Percentiles rank a stretch among this genome's conserved stretches.
phyloP scores from a whole-genome alignment of 2,329 filamentous ascomycete genomes.

The Colletotrichum nymphaeae region DNA sequence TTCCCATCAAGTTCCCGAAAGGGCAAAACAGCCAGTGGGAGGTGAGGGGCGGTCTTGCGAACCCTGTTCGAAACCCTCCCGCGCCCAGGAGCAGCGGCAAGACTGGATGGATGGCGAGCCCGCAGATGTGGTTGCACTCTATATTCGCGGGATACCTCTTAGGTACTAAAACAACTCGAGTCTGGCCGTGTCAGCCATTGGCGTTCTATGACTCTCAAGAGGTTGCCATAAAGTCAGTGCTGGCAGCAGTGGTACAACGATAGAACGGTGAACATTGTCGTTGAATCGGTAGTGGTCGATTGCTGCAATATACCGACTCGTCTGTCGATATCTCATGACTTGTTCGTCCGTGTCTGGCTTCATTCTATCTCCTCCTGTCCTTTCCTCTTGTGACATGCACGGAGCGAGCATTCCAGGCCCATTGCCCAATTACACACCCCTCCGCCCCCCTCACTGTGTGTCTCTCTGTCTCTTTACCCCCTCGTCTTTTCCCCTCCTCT shows the following conservation, averaged over 20 bases:
- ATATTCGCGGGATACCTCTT: constrained; percentile 5
- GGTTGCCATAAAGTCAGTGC: neutral
- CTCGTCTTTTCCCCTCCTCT: constrained; percentile 13
- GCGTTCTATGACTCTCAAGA: neutral
- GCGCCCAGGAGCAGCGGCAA: constrained; percentile 14
- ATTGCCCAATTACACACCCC: constrained; percentile 10
- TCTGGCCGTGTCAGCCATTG: neutral
- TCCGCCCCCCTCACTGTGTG: constrained; percentile 4
- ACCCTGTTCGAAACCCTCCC: constrained; percentile 28
- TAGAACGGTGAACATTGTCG: neutral
- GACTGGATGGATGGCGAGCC: neutral
- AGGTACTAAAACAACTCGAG: constrained; percentile 5
- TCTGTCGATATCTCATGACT: neutral
- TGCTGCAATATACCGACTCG: neutral
- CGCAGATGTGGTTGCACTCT: constrained; percentile 14
- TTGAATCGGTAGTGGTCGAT: neutral
- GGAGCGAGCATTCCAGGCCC: neutral
- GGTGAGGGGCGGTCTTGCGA: constrained; percentile 1
- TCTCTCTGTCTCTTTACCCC: neutral
- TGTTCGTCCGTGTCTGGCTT: neutral
- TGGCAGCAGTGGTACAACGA: neutral
- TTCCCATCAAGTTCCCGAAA: neutral
- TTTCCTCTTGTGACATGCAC: neutral
- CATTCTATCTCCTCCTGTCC: neutral
- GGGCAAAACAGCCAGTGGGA: constrained; percentile 22